A percentile compares a stretch with the other conserved stretches of the same genome.
Evolutionary conservation across 306 rosid species (phyloP).

Genomic region (Cicer chorassanicum): DNA sequence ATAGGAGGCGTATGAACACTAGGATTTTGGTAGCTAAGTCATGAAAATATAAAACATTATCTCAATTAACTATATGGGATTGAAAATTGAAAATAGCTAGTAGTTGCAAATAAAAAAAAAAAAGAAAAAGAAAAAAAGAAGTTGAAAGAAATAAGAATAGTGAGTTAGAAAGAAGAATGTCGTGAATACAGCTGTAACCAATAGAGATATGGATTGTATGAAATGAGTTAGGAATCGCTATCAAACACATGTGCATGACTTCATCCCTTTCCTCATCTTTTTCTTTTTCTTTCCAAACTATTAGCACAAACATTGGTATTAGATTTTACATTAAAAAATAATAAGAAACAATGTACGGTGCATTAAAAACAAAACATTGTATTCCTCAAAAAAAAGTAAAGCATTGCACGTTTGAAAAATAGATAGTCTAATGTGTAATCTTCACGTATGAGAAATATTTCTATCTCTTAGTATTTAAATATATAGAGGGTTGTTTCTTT

Average conservation of each 20-base stretch:
- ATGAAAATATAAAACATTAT: constrained; percentile 35
- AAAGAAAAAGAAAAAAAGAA: neutral
- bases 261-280: constrained; percentile 35
- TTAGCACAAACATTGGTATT: neutral
- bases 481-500: too few relatives aligned
- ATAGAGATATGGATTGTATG: constrained; percentile 19
- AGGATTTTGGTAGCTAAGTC: neutral
- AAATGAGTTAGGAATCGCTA: constrained; percentile 47
- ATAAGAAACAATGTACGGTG: too few relatives aligned
- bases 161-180: constrained; percentile 17
- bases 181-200: constrained; percentile 85
- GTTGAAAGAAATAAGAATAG: neutral
- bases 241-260: constrained; percentile 51
- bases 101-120: neutral
- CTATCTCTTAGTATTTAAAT: too few relatives aligned
- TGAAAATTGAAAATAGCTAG: constrained; percentile 18
- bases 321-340: neutral
- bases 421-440: too few relatives aligned
- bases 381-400: too few relatives aligned
- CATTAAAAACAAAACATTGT: too few relatives aligned
- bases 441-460: too few relatives aligned
- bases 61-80: constrained; percentile 22
- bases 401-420: too few relatives aligned
- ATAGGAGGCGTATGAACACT: constrained; percentile 23
- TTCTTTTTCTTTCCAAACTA: neutral